Evolutionary conservation across 2,329 filamentous ascomycete species (phyloP).

Genomic region (Capronia americana): DNA sequence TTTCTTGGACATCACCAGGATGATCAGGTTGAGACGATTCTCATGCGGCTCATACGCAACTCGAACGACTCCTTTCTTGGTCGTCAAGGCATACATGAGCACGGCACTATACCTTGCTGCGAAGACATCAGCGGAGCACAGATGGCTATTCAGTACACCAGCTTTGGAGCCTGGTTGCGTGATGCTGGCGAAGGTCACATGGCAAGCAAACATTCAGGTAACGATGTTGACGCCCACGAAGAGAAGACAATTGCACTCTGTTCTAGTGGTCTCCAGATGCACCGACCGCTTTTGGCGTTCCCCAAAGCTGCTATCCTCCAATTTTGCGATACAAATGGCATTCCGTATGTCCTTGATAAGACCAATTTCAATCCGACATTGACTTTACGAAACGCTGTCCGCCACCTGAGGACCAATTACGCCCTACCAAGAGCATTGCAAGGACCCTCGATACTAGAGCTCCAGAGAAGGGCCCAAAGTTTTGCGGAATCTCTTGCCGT

Average conservation of each 20-base stretch:
- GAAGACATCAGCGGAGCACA: conserved; percentile 34
- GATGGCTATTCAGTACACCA: conserved; percentile 8
- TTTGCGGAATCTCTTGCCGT: conserved; percentile 13
- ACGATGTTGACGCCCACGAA: conserved; percentile 39
- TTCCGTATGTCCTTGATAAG: conserved; percentile 81
- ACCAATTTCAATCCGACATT: conserved; percentile 81
- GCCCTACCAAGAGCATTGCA: conserved; percentile 73
- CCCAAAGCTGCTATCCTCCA: conserved; percentile 57
- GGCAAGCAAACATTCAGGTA: conserved; percentile 18
- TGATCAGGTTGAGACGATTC: conserved; percentile 87
- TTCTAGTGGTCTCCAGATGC: conserved; percentile 67
- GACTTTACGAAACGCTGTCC: conserved; percentile 80
- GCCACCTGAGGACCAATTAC: conserved; percentile 66
- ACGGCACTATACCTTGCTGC: conserved; percentile 33
- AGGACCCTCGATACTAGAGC: conserved; percentile 25
- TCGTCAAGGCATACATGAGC: conserved; percentile 33
- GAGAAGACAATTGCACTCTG: conserved; percentile 54
- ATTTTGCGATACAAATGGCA: conserved; percentile 71
- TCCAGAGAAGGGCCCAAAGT: conserved; percentile 22
- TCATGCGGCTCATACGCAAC: conserved; percentile 70
- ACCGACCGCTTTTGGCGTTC: conserved; percentile 73
- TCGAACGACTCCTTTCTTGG: conserved; percentile 27
- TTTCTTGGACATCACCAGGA: conserved; percentile 87
- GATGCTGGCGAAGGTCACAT: background rate
- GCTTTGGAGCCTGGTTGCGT: conserved; percentile 22